A percentile compares a stretch with the other conserved stretches of the same genome.
phyloP scores from a whole-genome alignment of 2,329 filamentous ascomycete species.

The Clonostachys solani region DNA sequence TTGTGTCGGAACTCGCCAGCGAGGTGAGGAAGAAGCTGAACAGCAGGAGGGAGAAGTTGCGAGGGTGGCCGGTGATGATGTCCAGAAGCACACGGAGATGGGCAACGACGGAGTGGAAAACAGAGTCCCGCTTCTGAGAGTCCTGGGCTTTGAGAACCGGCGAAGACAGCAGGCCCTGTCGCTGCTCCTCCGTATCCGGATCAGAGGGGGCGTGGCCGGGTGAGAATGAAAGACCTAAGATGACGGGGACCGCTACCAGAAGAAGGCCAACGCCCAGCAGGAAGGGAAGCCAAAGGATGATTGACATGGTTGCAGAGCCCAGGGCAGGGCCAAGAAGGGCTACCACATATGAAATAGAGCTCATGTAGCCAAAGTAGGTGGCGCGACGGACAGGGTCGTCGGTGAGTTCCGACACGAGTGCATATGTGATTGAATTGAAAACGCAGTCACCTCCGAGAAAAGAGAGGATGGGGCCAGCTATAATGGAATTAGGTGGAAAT shows the following conservation, averaged over 20 bases:
- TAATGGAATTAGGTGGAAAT: slow-evolving; percentile 19
- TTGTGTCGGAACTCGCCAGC: slow-evolving; percentile 45
- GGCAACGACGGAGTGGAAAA: slow-evolving; percentile 5
- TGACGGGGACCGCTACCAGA: neutral
- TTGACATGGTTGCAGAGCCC: slow-evolving; percentile 38
- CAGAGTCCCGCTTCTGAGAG: neutral
- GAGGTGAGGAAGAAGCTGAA: slow-evolving; percentile 40
- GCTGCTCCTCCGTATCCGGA: slow-evolving; percentile 21
- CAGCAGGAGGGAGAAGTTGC: slow-evolving; percentile 36
- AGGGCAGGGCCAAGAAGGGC: slow-evolving; percentile 39
- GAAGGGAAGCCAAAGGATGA: slow-evolving; percentile 38
- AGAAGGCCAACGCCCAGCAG: neutral
- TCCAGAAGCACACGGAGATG: slow-evolving; percentile 18
- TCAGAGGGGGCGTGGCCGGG: neutral
- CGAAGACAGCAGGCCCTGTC: slow-evolving; percentile 30
- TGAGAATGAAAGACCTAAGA: neutral
- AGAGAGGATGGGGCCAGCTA: slow-evolving; percentile 34
- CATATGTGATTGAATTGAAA: slow-evolving; percentile 43
- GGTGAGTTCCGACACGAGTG: slow-evolving; percentile 36
- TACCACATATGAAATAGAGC: slow-evolving; percentile 41
- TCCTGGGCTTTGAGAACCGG: slow-evolving; percentile 28
- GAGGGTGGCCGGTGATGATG: slow-evolving; percentile 28
- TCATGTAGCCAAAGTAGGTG: slow-evolving; percentile 46
- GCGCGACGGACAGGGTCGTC: slow-evolving; percentile 39
- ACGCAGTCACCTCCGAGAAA: slow-evolving; percentile 45